Base-by-base conservation (phyloP, 345 rosid genomes). In the Gossypium stocksii region DNA sequence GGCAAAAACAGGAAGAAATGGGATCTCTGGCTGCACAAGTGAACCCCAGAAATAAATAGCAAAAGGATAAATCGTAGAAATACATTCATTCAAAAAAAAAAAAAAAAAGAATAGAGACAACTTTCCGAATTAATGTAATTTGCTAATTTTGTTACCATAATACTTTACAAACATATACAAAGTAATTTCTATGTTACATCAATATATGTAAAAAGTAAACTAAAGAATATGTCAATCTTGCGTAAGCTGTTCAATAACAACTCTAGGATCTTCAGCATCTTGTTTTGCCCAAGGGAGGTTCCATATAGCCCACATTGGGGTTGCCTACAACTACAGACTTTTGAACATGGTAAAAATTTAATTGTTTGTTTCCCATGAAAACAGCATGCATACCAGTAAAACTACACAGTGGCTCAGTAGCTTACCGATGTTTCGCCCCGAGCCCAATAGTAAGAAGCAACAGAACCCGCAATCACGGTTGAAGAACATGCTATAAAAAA, bases 361-460 rank as follows among this genome's bases (percentile, higher is more conserved):
- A 4, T 41, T 61, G 44, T 29, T 15, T 29, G 43, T 60, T 27
- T 27, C 19, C 65, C 45, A 61, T 2, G 17, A n/a, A 67, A 25
- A 68, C n/a, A 66, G 17, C 70, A 44, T 5, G 34, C 16, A n/a
- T 63, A 9, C 67, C 46, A 0, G 14, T 38, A 63, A 63, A 64
- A 64, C 23, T 20, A 14, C 13, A 48, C 0, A n/a, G 12, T 20
- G 54, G 7, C 15, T 68, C 12, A 56, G 77, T 49, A 58, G 81
- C 91, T 88, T 81, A 94, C 94, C 38, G 93, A 88, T 73, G 88
- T 82, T 83, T 88, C 98, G 29, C 94, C 92, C 66, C 90, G 89
- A 80, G 93, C 90, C 99, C 97, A 93, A 82, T 93, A 95, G 83
- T 91, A 91, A 2, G 98, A 90, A 29, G 98, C 99, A 75, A 93